Evolutionary conservation across 164 flowering plant genomes (phyloP), one percentile per base, ranked within the genome.

Genomic region (Protea cynaroides): DNA sequence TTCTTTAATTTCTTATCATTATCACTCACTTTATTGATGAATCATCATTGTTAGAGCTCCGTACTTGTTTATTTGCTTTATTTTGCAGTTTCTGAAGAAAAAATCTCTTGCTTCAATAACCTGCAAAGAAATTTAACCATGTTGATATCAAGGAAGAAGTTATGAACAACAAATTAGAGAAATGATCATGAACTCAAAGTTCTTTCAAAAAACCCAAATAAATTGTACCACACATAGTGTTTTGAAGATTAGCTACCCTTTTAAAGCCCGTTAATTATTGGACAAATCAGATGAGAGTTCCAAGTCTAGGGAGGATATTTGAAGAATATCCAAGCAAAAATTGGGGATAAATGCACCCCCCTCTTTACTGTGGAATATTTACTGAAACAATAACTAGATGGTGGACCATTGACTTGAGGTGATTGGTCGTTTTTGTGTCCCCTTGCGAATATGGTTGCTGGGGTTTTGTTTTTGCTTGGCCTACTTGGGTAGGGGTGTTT

Each of bases 41-140:
- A 58, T 51, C 58, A 57, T 59, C 61, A 56, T 23, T 40, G 36
- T 29, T 58, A 19, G 68, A 40, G 9, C 51, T 58, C 34, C 67
- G 64, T 25, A 59, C 51, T 54, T 61, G 51, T 66, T 34, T n/a
- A 24, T 64, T 70, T 9, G 25, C 65, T 60, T 61, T 77, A 57
- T 68, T 62, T 67, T 72, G 75, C 59, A 83, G 74, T 63, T 72
- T 75, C 64, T 72, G 77, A 72, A 84, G 61, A 84, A 78, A 62
- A 52, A 38, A 37, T 77, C 71, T 66, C 89, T 79, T 62, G 79
- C 81, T 69, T 80, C 85, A 56, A 74, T 64, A 69, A 82, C 72
- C 92, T 84, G 75, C 72, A 67, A 60, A 54, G 23, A 44, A 34
- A 56, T 24, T 58, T 17, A 61, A 52, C 24, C 43, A 23, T 13